Conservation (phyloP, 1,284 basidiomycete species). For the Ceratobasidium sp. region DNA sequence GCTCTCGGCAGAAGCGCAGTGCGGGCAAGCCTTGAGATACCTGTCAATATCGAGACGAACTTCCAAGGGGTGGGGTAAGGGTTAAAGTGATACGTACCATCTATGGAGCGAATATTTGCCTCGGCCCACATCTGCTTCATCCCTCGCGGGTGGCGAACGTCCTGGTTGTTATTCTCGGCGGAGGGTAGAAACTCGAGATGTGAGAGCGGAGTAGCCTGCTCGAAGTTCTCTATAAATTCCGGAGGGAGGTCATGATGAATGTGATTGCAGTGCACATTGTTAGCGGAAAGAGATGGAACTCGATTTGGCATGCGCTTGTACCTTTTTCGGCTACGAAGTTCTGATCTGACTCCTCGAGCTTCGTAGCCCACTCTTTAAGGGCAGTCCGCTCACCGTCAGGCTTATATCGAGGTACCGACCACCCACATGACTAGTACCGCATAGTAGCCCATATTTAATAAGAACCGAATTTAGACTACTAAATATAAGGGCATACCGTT, state of each 20-base stretch:
- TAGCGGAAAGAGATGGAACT: too few species aligned
- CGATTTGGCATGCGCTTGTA: conserved; percentile 15
- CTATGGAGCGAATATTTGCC: conserved; percentile 64
- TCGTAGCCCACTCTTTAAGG: conserved; percentile 56
- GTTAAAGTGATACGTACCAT: conserved; percentile 57
- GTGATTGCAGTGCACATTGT: too few species aligned
- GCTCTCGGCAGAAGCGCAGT: conserved; percentile 28
- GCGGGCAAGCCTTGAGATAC: conserved; percentile 24
- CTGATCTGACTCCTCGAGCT: conserved; percentile 55
- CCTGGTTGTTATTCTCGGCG: conserved; percentile 6
- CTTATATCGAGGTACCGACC: conserved; percentile 64
- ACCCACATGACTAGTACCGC: conserved; percentile 65
- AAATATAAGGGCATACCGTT: conserved; percentile 59
- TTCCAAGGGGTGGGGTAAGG: neutral
- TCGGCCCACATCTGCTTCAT: conserved; percentile 64
- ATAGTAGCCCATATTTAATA: too few species aligned
- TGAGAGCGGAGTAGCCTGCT: conserved; percentile 9
- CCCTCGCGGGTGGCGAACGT: conserved; percentile 52
- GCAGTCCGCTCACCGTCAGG: conserved; percentile 64
- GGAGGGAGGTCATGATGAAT: too few species aligned
- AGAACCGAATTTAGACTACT: too few species aligned
- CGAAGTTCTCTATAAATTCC: conserved; percentile 11
- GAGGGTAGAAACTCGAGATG: conserved; percentile 31
- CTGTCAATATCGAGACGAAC: too few species aligned
- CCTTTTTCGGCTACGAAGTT: conserved; percentile 47